phyloP scores from a whole-genome alignment of 148 eudicot species.

The Chenopodium berlandieri region DNA sequence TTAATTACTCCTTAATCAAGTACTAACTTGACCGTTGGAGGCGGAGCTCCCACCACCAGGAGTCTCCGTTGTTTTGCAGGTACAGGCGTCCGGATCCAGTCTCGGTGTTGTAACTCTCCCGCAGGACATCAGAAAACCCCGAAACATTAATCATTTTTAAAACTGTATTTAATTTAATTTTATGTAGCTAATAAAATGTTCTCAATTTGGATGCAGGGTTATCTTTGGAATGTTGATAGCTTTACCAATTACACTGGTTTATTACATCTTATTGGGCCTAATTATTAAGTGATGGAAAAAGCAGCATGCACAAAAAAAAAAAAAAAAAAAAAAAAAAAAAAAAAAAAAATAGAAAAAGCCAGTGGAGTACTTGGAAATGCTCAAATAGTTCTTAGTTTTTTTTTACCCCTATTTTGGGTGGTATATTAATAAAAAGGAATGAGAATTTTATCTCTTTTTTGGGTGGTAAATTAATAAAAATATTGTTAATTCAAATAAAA shows the following conservation, averaged over 20 bases:
- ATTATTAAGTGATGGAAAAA: not conserved
- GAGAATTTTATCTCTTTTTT: no score
- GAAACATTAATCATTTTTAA: not conserved
- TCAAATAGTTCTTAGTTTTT: no score
- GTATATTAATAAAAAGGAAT: not conserved
- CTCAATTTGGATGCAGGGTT: conserved; percentile 42
- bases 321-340: not conserved
- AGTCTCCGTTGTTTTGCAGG: no score
- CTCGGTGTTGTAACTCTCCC: no score
- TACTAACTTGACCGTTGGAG: no score
- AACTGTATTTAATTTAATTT: not conserved
- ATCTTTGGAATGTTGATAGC: conserved; percentile 72
- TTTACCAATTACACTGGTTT: conserved; percentile 57
- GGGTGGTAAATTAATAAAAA: not conserved
- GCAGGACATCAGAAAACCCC: no score
- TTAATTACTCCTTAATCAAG: no score
- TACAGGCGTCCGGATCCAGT: no score
- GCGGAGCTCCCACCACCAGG: no score
- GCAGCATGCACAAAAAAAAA: not conserved
- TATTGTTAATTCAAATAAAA: no score
- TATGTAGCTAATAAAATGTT: conserved; percentile 1
- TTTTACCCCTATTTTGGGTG: not conserved
- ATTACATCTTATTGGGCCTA: conserved; percentile 62
- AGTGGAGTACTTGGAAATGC: not conserved
- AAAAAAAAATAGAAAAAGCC: not conserved